Evolutionary conservation across 495 filamentous ascomycete genomes (phyloP).

Genomic region (Stereocaulon alpinum): DNA sequence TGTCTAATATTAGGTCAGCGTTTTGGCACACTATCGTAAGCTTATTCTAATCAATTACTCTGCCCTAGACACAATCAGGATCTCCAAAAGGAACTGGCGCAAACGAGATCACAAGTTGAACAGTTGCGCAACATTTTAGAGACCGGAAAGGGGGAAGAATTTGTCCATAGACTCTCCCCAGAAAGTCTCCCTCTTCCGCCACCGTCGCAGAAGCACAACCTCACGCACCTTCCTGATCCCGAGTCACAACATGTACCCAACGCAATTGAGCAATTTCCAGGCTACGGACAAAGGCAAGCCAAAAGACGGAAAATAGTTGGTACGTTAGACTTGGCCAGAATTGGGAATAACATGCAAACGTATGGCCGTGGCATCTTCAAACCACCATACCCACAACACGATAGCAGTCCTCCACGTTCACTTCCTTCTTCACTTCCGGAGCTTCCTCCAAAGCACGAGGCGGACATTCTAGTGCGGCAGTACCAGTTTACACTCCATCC

Average conservation of each 20-base stretch:
- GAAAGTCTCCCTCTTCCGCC: slow-evolving; percentile 15
- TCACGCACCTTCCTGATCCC: slow-evolving; percentile 56
- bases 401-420: slow-evolving; percentile 37
- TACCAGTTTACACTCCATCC: slow-evolving; percentile 72
- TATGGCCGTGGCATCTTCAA: slow-evolving; percentile 75
- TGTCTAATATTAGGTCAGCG: slow-evolving; percentile 91
- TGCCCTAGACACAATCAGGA: slow-evolving; percentile 75
- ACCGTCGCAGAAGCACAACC: slow-evolving; percentile 26
- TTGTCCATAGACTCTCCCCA: slow-evolving; percentile 3
- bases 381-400: slow-evolving; percentile 61
- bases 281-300: slow-evolving; percentile 1
- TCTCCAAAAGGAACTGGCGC: slow-evolving; percentile 79
- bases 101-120: slow-evolving; percentile 60
- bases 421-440: slow-evolving; percentile 48
- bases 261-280: slow-evolving; percentile 6
- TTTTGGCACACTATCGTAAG: neutral
- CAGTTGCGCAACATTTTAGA: slow-evolving; percentile 49
- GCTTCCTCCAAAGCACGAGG: slow-evolving; percentile 58
- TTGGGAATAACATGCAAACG: slow-evolving; percentile 61
- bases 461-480: slow-evolving; percentile 64
- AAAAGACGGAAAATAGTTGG: slow-evolving; percentile 38
- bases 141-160: slow-evolving; percentile 3
- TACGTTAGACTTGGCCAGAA: slow-evolving; percentile 58
- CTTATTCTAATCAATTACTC: slow-evolving; percentile 18
- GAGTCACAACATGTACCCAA: slow-evolving; percentile 11